phyloP scores from a whole-genome alignment of 257 asterid species.

The Solanum appendiculatum region DNA sequence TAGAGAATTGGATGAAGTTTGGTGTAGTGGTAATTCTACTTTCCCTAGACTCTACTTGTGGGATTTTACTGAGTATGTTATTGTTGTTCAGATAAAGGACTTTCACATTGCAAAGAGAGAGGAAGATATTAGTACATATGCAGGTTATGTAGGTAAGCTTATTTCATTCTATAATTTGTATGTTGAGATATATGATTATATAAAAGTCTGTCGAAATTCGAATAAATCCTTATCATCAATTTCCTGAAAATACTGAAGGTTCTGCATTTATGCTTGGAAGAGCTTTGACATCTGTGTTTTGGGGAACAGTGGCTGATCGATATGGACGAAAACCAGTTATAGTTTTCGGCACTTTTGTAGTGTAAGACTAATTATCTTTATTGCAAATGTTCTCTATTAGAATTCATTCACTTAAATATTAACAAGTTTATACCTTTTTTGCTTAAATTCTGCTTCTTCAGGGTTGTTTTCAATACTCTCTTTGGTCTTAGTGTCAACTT shows the following conservation, averaged over 20 bases:
- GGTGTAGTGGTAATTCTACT: neutral
- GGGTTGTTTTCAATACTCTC: constrained; percentile 75
- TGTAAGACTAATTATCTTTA: constrained; percentile 26
- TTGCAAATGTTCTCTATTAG: constrained; percentile 18
- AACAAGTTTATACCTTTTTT: neutral
- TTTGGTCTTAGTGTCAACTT: constrained; percentile 72
- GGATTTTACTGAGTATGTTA: neutral
- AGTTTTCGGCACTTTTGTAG: constrained; percentile 42
- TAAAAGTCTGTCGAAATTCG: neutral
- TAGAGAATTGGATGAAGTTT: neutral
- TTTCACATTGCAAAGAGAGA: constrained; percentile 46
- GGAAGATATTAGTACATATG: constrained; percentile 59
- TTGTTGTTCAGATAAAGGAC: constrained; percentile 30
- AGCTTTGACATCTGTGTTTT: constrained; percentile 46
- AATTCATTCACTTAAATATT: neutral
- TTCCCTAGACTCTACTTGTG: too few relatives aligned
- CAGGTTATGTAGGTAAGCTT: constrained; percentile 53
- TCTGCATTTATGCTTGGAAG: constrained; percentile 58
- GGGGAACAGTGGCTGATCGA: constrained; percentile 58
- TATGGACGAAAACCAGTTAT: constrained; percentile 67
- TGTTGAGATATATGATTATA: neutral
- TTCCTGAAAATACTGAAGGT: constrained; percentile 23
- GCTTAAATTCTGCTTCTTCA: constrained; percentile 10
- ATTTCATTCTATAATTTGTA: neutral
- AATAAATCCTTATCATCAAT: neutral